Conservation (phyloP, 306 rosid genomes). For the Calophaca sinica region DNA sequence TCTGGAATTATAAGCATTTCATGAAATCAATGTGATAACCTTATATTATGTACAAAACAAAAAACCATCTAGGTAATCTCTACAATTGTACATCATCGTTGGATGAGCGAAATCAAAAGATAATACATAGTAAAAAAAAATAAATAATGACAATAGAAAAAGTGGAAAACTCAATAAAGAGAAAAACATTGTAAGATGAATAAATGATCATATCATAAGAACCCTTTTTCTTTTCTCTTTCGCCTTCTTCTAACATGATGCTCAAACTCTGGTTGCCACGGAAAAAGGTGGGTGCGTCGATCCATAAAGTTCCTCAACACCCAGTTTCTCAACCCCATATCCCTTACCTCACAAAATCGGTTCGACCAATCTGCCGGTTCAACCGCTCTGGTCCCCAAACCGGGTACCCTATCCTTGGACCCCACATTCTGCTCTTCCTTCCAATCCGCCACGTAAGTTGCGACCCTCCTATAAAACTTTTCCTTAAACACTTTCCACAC, state of each 20-base stretch:
- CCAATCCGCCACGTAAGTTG: conserved; percentile 85
- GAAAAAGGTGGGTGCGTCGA: conserved; percentile 50
- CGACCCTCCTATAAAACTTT: conserved; percentile 81
- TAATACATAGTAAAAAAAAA: neutral
- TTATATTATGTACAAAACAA: too few species aligned
- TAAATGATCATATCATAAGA: neutral
- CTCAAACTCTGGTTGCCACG: conserved; percentile 62
- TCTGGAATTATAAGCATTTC: too few species aligned
- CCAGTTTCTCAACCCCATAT: conserved; percentile 54
- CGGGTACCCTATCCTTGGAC: conserved; percentile 84
- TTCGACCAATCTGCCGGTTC: conserved; percentile 72
- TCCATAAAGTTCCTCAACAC: conserved; percentile 51
- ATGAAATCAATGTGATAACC: conserved; percentile 2
- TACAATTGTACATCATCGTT: too few species aligned
- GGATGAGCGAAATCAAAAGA: too few species aligned
- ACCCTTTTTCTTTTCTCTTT: neutral
- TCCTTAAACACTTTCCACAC: conserved; percentile 88
- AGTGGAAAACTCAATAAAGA: neutral
- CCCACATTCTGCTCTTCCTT: conserved; percentile 61
- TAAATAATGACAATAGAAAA: neutral
- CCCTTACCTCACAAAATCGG: conserved; percentile 76
- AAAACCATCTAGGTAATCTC: too few species aligned
- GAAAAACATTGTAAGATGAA: too few species aligned
- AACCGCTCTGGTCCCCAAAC: conserved; percentile 71
- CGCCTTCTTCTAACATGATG: neutral